Evolutionary conservation across 331 rosid genomes (phyloP).

Genomic region (Telfairia occidentalis): DNA sequence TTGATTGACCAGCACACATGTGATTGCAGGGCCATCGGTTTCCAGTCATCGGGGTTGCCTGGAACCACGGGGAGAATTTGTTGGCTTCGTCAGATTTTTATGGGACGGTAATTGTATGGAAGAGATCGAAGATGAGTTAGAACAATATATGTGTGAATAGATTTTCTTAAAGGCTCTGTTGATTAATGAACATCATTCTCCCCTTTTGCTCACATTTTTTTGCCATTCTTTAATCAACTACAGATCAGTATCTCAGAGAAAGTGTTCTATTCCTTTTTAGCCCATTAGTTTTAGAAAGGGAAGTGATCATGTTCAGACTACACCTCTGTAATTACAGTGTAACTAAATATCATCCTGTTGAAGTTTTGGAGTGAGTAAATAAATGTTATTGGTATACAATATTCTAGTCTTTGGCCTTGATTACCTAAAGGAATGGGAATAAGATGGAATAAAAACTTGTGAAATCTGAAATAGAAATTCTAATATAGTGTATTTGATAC

Average conservation of each 20-base stretch:
- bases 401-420: not conserved
- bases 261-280: not conserved
- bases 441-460: not conserved
- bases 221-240: slow-evolving; percentile 5
- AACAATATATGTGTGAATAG: slow-evolving; percentile 9
- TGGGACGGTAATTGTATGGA: slow-evolving; percentile 87
- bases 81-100: slow-evolving; percentile 88
- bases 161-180: not conserved
- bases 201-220: not conserved
- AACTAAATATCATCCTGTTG: not conserved
- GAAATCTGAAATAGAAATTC: not conserved
- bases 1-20: slow-evolving; percentile 17
- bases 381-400: not conserved
- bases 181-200: slow-evolving; percentile 2
- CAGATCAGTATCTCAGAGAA: not conserved
- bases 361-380: not conserved
- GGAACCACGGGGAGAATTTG: slow-evolving; percentile 90
- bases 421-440: not conserved
- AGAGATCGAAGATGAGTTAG: slow-evolving; percentile 65
- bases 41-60: slow-evolving; percentile 76
- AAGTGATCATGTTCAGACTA: not conserved
- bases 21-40: slow-evolving; percentile 75
- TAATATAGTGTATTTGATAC: not conserved
- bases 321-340: not conserved
- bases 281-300: not conserved